Evolutionary conservation across 306 rosid genomes (phyloP).

Genomic region (Calophaca sinica): DNA sequence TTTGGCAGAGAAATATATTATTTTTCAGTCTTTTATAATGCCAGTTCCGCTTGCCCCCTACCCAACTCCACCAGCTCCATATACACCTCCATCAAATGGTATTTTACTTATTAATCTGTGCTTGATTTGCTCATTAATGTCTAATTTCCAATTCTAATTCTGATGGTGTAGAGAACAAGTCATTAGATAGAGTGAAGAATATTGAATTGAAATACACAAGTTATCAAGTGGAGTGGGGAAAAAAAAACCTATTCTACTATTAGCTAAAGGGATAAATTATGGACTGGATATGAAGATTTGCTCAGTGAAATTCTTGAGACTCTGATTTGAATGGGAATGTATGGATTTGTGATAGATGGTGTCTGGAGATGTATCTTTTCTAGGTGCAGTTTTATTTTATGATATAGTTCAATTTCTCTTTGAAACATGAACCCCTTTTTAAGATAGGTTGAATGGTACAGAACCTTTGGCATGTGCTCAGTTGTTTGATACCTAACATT

Average conservation of each 20-base stretch:
- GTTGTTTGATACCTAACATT: constrained; percentile 33
- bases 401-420: constrained; percentile 11
- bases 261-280: no score
- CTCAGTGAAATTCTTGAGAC: not conserved
- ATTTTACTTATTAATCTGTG: constrained; percentile 44
- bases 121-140: constrained; percentile 40
- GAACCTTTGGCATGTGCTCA: not conserved
- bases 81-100: constrained; percentile 84
- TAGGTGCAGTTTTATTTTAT: not conserved
- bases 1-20: constrained; percentile 51
- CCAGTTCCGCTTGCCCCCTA: constrained; percentile 99
- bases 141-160: constrained; percentile 5
- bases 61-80: constrained; percentile 79
- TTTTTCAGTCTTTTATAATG: constrained; percentile 63
- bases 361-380: not conserved
- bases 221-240: not conserved
- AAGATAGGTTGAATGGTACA: constrained; percentile 19
- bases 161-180: not conserved
- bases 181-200: constrained; percentile 4
- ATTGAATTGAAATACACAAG: not conserved
- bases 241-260: not conserved
- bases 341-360: constrained; percentile 38
- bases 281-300: no score
- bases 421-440: constrained; percentile 2
- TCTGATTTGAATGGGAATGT: constrained; percentile 31